Evolutionary conservation across 2,329 filamentous ascomycete species (phyloP), one percentile per base, ranked within the genome.

Genomic region (Orbilia quercus): DNA sequence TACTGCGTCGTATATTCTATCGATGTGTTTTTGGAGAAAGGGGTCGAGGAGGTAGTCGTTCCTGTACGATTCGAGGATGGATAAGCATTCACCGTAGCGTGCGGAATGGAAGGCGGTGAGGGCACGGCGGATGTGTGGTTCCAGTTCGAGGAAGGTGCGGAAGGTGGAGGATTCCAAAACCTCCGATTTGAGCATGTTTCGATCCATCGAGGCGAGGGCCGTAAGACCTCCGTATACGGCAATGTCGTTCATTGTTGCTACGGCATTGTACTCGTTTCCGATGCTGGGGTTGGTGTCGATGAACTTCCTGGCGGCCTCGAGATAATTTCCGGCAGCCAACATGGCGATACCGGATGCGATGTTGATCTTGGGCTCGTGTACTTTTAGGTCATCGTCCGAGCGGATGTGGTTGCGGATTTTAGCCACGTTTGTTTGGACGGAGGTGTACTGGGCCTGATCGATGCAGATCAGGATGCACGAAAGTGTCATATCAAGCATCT

Each of bases 71-170:
- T 95, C 91, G 0, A 99, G 85, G 36, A 94, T 91, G 50, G 88
- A 85, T 47, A 99, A 84, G 80, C 94, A 98, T 45, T 87, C 86
- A 7, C 91, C 90, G 81, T 97, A 99, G 77, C 96, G 91, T 73
- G 91, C 92, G 76, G 90, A 92, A 77, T 94, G 91, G 82, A 97
- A 99, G 79, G 91, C 89, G 6, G 87, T 87, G 77, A 99, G 90
- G 11, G 95, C 94, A 69, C 93, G 93, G 75, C 95, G 91, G 75
- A 99, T 90, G 78, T 98, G 94, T 2, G 94, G 92, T 81, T 98
- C 95, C 0, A 96, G 85, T 80, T 98, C 95, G 12, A 99, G 86
- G 79, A 95, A 96, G 48, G 86, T 88, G 58, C 95, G 90, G 82
- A 99, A 99, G 9, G 85, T 84, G 34, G 83, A 83, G 79, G 92